These are phyloP conservation scores for Cladophialophora bantiana DNA, from an alignment of 2,329 filamentous ascomycete species.

Conservation along the genomic window DNA sequence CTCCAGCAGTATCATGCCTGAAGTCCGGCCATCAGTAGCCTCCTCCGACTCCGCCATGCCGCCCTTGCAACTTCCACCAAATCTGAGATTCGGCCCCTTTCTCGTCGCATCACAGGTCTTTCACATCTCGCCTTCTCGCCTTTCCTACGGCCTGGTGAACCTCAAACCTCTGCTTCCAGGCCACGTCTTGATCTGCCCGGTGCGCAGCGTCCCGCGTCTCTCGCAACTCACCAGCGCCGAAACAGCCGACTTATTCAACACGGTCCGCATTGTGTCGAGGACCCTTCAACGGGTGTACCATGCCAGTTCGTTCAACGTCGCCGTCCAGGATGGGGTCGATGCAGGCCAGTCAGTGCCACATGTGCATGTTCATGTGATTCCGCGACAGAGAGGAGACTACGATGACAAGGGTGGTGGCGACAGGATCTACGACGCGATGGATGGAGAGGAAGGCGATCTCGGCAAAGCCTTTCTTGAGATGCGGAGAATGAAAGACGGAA, in stretches of 20 bases:
- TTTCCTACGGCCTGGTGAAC: constrained; percentile 90
- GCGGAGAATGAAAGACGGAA: constrained; percentile 41
- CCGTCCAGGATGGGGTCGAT: constrained; percentile 89
- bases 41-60: constrained; percentile 25
- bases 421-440: constrained; percentile 81
- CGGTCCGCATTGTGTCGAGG: constrained; percentile 80
- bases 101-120: constrained; percentile 88
- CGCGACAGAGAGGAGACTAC: constrained; percentile 67
- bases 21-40: not conserved
- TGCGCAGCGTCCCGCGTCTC: constrained; percentile 72
- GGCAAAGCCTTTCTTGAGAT: constrained; percentile 71
- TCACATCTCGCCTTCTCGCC: constrained; percentile 68
- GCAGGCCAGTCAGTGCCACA: constrained; percentile 95
- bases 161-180: constrained; percentile 92
- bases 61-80: constrained; percentile 34
- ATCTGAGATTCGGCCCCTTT: constrained; percentile 76
- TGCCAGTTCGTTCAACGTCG: constrained; percentile 85
- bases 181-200: constrained; percentile 88
- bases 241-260: constrained; percentile 83
- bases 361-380: constrained; percentile 91
- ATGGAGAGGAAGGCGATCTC: constrained; percentile 84
- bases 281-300: constrained; percentile 71
- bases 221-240: constrained; percentile 75
- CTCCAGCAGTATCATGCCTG: not conserved
- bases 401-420: constrained; percentile 68